Evolutionary conservation across 495 filamentous ascomycete genomes (phyloP), one percentile per base, ranked within the genome.

Genomic region (Penicillium paradoxum): DNA sequence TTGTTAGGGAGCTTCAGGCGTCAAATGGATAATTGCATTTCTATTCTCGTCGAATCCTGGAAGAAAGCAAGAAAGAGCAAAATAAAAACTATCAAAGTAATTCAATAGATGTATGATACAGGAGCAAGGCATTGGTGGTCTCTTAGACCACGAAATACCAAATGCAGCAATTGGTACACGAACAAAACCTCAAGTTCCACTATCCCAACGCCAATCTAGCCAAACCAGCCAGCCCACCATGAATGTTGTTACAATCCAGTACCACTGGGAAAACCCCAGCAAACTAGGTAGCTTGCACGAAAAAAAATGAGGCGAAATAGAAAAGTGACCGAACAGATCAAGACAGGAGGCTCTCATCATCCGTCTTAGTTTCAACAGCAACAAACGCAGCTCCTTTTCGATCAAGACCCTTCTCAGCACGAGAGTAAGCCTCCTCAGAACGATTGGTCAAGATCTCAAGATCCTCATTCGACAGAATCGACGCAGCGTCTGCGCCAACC

Each of bases 351-450:
- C 62, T 60, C 32, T 61, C 60, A 10, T 62, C 68, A 53, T 69
- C 68, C 2, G 56, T 51, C 57, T 75, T 75, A 6, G 71, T 73
- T 45, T 75, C 73, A 19, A 76, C 73, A 32, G 71, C 67, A 55
- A 69, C 57, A 43, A 75, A 76, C 1, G 72, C 66, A 29, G 49
- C 54, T 0, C 72, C 70, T 40, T 80, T 62, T 43, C 69, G 67
- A 58, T 74, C 68, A 54, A 85, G 75, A 15, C 81, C 91, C 70
- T 76, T 86, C 68, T 90, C 89, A 19, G 89, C 92, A 55, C 82
- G 78, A 27, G 71, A 76, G 73, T 93, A 98, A 0, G 93, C 93
- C 59, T 90, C 89, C 46, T 88, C 85, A 56, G 87, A 92, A 30
- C 92, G 76, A 72, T 96, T 92, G 50, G 87, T 88, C 56, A 97